Percentiles rank a stretch among this genome's conserved stretches.
Evolutionary conservation across 495 filamentous ascomycete species (phyloP).

Genomic region (Xylaria nigripes): DNA sequence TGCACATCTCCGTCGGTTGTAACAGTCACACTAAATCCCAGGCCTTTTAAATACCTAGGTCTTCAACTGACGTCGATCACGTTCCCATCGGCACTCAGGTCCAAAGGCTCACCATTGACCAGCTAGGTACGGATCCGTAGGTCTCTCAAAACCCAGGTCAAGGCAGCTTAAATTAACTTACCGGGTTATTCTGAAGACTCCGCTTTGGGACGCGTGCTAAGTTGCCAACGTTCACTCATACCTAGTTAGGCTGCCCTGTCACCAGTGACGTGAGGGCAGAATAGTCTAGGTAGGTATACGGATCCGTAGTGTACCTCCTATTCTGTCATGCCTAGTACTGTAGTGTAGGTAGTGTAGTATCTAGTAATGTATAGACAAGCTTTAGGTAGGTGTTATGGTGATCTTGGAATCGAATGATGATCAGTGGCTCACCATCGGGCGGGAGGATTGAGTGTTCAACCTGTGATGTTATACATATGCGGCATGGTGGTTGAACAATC

Average conservation of each 20-base stretch:
- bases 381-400: background rate
- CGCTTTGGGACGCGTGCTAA: background rate
- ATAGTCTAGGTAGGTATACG: too few species aligned
- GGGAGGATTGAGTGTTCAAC: background rate
- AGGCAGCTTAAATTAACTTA: background rate
- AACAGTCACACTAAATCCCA: background rate
- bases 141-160: background rate
- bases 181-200: background rate
- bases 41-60: background rate
- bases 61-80: background rate
- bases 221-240: background rate
- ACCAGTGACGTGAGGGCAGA: background rate
- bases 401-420: background rate
- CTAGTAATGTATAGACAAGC: background rate
- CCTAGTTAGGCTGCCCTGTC: background rate
- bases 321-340: background rate
- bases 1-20: background rate
- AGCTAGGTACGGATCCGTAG: too few species aligned
- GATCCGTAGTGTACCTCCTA: background rate
- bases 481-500: background rate
- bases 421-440: background rate
- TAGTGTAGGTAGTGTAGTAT: too few species aligned
- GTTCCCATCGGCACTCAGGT: background rate
- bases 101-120: background rate
- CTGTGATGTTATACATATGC: background rate